phyloP scores from a whole-genome alignment of 495 filamentous ascomycete genomes.

The Aspergillus steynii region DNA sequence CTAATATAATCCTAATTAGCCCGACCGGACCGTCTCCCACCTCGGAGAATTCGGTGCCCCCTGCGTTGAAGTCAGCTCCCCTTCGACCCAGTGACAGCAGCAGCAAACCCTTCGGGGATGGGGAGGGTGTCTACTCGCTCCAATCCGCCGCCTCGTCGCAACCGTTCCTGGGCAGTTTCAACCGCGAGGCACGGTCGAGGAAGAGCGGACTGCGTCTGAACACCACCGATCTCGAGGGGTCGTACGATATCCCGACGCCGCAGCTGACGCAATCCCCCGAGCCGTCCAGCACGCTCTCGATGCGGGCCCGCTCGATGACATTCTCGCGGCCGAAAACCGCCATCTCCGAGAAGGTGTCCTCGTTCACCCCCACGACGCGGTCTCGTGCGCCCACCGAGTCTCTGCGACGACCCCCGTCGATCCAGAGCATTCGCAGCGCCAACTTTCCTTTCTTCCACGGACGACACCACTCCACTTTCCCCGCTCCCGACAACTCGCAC shows the following conservation, averaged over 20 bases:
- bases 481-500: constrained; percentile 19
- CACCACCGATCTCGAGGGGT: not conserved
- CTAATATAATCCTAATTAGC: constrained; percentile 41
- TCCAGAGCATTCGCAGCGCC: constrained; percentile 32
- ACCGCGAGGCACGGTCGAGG: constrained; percentile 2
- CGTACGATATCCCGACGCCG: not conserved
- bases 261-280: constrained; percentile 31
- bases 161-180: not conserved
- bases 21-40: constrained; percentile 17
- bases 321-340: constrained; percentile 31
- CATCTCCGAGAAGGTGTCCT: constrained; percentile 23
- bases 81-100: not conserved
- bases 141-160: not conserved
- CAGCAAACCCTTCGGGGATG: not conserved
- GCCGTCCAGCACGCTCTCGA: constrained; percentile 17
- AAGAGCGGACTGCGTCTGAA: constrained; percentile 2
- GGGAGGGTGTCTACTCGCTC: not conserved
- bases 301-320: constrained; percentile 23
- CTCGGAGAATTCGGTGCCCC: not conserved
- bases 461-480: constrained; percentile 17
- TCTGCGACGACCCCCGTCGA: constrained; percentile 27
- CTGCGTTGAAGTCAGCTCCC: not conserved
- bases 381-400: constrained; percentile 23
- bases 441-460: constrained; percentile 27
- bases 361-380: constrained; percentile 5